Evolutionary conservation across 2,329 filamentous ascomycete genomes (phyloP), one percentile per base, ranked within the genome.

Genomic region (Phoma sp.): DNA sequence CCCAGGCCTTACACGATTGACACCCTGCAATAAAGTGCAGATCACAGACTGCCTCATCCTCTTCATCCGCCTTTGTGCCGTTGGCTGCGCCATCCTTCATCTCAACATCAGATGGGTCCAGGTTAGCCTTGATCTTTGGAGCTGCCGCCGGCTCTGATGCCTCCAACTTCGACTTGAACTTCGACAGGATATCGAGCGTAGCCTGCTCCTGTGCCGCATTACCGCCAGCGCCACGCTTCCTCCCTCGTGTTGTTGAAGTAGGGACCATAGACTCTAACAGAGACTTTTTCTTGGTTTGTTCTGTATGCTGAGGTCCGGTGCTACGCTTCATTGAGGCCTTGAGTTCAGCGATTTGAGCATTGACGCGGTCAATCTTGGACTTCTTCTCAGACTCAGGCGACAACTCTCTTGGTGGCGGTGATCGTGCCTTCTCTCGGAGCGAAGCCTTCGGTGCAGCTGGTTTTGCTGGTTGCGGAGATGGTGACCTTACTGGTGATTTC

Each of bases 21-120:
- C 95, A 99, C 66, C 96, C 91, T 42, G 90, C 90, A 59, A 99
- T 96, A 74, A 98, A 99, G 73, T 99, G 95, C 29, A 99, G 78
- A 73, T 98, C 95, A 70, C 95, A 99, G 2, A 88, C 87, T 15
- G 83, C 81, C 57, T 71, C 74, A 26, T 78, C 73, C 3, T 72
- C 67, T 26, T 69, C 71, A 37, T 47, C 59, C 42, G 30, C 30
- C 18, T 54, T 52, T 21, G 25, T 42, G 3, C 30, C 46, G 12
- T 57, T 54, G 11, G 36, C 38, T 0, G 53, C 50, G 1, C 20
- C 47, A 17, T 57, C 52, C 2, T 21, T 33, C 14, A 56, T 53
- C 14, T 53, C n/a, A 57, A 28, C 69, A 65, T 56, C 51, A 63
- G 26, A 68, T 9, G 65, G 45, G 2, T 58, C 42, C 5, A 59